phyloP scores from a whole-genome alignment of 192 early-diverging fungal species.

The Rhizophagus clarus region DNA sequence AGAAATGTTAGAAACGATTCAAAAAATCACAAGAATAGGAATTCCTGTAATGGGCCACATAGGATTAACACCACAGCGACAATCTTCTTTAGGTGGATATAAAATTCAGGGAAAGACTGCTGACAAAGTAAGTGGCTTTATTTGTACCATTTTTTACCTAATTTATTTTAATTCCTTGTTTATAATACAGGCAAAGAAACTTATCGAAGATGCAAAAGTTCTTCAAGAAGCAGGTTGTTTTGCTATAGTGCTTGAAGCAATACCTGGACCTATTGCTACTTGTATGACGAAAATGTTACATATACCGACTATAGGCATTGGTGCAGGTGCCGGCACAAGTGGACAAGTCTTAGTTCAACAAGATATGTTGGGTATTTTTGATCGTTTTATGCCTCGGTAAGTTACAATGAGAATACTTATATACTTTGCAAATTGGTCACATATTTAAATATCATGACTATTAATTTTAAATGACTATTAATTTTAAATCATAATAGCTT shows the following conservation, averaged over 20 bases:
- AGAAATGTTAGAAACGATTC: conserved; percentile 79
- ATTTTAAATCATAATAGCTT: conserved; percentile 56
- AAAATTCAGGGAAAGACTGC: conserved; percentile 90
- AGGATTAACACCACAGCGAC: conserved; percentile 94
- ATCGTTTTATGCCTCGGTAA: conserved; percentile 86
- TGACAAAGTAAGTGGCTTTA: conserved; percentile 44
- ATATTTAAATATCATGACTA: background rate
- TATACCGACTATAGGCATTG: conserved; percentile 98
- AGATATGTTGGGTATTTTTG: conserved; percentile 93
- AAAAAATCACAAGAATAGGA: conserved; percentile 79
- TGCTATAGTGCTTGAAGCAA: conserved; percentile 87
- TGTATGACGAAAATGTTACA: conserved; percentile 75
- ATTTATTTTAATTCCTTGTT: background rate
- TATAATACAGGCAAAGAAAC: conserved; percentile 57
- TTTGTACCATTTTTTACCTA: background rate
- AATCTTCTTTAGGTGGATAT: conserved; percentile 85
- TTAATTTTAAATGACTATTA: background rate
- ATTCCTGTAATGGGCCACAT: conserved; percentile 95
- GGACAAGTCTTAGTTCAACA: conserved; percentile 94
- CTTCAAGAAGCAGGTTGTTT: conserved; percentile 92
- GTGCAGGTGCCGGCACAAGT: conserved; percentile 82
- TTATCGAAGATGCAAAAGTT: conserved; percentile 87
- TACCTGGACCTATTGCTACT: conserved; percentile 88
- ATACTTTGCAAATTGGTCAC: background rate
- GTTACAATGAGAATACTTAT: conserved; percentile 14